Evolutionary conservation across 1,284 basidiomycete species (phyloP).

Genomic region (Apiotrichum sp.): DNA sequence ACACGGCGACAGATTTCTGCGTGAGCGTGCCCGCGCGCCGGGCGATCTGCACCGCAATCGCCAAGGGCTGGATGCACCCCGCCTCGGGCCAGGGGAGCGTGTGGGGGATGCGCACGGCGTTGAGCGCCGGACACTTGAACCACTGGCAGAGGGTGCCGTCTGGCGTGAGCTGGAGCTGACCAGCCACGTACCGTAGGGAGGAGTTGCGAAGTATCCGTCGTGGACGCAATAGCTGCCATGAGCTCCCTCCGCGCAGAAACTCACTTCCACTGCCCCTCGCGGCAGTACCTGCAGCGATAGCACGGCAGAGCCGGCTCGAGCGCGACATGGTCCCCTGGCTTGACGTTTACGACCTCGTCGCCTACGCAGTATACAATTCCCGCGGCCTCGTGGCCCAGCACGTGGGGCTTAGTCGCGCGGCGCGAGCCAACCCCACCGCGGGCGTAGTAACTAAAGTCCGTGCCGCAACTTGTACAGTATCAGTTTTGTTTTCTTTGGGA

Average conservation of each 20-base stretch:
- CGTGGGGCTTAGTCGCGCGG: conserved; percentile 34
- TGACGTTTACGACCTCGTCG: conserved; percentile 17
- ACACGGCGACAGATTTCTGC: conserved; percentile 65
- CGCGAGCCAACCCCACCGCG: conserved; percentile 38
- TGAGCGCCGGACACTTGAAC: conserved; percentile 10
- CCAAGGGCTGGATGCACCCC: conserved; percentile 56
- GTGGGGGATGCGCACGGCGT: conserved; percentile 15
- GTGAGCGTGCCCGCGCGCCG: conserved; percentile 17
- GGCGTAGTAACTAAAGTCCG: conserved; percentile 22
- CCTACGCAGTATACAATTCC: conserved; percentile 35
- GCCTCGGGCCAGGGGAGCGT: conserved; percentile 19
- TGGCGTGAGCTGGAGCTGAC: neutral
- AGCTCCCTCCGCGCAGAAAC: neutral
- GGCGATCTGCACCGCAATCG: conserved; percentile 68
- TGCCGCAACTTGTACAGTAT: conserved; percentile 11
- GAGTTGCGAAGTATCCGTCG: conserved; percentile 22
- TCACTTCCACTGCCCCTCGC: conserved; percentile 15
- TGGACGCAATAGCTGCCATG: conserved; percentile 13
- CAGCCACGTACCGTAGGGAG: conserved; percentile 6
- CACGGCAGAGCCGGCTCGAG: conserved; percentile 46
- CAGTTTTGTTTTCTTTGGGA: neutral
- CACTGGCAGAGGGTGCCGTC: conserved; percentile 26
- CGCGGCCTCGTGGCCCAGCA: conserved; percentile 43
- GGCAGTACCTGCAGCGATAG: conserved; percentile 39
- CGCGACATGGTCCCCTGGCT: conserved; percentile 41